Base-by-base conservation (phyloP, 2,329 filamentous ascomycete genomes). In the Aspergillus alliaceus region DNA sequence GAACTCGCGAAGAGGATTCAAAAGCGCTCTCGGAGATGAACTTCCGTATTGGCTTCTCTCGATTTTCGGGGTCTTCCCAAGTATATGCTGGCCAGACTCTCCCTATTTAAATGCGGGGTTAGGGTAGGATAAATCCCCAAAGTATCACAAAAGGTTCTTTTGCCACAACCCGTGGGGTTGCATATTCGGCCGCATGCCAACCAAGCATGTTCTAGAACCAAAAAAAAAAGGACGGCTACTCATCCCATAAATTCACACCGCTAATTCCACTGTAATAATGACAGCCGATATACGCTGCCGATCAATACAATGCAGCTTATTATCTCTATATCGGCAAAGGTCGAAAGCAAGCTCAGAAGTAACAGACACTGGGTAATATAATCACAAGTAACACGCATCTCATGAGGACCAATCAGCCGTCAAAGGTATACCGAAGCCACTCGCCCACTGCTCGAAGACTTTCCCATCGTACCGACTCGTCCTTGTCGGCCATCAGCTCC, bases 391-490 rank as follows among this genome's bases (percentile, higher is more conserved):
- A 59, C n/a, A 32, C 22, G 27, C 44, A 31, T 32, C 25, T 49
- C 29, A 35, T 35, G 11, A 37, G 31, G 32, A 51, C 4, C 12
- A 42, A 59, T 75, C 64, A 79, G 37, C 68, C 69, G 53, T 86
- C 84, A 73, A 88, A 87, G 59, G 80, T 89, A 77, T 90, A 90
- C 66, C 87, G 82, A 72, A 91, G 75, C 87, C 88, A 91, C 72
- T 89, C 88, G 20, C 88, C 88, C 39, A 97, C 86, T 15, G 93
- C 92, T 68, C 89, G 86, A 77, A 97, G 78, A 75, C 90, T 95
- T 80, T 97, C 93, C 91, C 92, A 97, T 70, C 93, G 83, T 47
- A 97, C 91, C 58, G 86, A 88, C 79, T 96, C 92, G 68, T 96
- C 91, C 57, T 86, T 83, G 70, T 96, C 91, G 68, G 86, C 87